These are phyloP conservation scores for Vanilla planifolia DNA, from an alignment of 106 monocot species.

Conservation along the genomic window DNA sequence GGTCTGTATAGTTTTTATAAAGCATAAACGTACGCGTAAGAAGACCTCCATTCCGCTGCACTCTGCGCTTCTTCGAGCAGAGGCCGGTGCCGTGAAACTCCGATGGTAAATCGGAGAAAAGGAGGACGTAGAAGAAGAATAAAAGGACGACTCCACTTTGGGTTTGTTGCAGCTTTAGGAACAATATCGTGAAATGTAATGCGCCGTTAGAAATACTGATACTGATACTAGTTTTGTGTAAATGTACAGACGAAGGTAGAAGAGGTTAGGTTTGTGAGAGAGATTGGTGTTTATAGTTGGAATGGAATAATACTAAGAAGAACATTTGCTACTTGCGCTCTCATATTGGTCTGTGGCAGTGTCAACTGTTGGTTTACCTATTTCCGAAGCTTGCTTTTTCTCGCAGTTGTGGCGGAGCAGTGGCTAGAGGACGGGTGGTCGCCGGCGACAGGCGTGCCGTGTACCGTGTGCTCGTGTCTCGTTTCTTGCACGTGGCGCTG, in stretches of 20 bases:
- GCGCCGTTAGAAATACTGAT: not conserved
- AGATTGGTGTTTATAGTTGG: not conserved
- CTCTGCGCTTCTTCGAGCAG: constrained; percentile 4
- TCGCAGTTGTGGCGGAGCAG: not conserved
- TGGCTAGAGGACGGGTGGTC: too few species aligned
- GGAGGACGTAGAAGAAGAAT: not conserved
- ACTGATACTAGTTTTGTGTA: not conserved
- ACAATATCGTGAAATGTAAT: not conserved
- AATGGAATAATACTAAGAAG: not conserved
- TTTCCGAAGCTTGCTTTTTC: not conserved
- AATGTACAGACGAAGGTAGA: constrained; percentile 1
- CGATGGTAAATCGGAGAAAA: not conserved
- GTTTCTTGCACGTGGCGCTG: too few species aligned
- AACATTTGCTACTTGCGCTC: not conserved
- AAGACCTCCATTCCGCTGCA: not conserved
- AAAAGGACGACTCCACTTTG: too few species aligned
- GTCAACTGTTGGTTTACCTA: not conserved
- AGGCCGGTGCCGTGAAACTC: not conserved
- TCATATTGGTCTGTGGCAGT: not conserved
- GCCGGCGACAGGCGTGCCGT: not conserved
- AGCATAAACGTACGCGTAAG: not conserved
- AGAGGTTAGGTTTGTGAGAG: not conserved
- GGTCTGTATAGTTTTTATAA: not conserved
- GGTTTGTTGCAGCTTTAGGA: not conserved
- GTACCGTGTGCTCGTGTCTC: not conserved